Conservation (phyloP, 2,329 filamentous ascomycete species). For the Fusarium pseudonygamai region DNA sequence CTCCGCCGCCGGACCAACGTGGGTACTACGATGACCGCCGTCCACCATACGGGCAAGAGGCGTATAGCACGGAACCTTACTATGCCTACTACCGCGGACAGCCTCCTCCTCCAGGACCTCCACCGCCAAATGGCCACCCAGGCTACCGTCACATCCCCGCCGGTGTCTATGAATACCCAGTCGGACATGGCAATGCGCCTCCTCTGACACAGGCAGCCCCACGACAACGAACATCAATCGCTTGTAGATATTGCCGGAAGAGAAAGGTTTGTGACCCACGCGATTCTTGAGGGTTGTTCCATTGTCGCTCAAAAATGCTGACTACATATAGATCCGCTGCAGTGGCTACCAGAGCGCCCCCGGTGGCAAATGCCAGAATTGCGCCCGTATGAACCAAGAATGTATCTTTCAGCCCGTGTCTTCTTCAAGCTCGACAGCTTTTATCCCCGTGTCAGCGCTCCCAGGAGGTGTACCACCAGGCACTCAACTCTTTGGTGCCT, state of each 20-base stretch:
- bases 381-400: constrained; percentile 69
- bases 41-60: constrained; percentile 48
- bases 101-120: constrained; percentile 42
- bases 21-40: constrained; percentile 51
- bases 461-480: constrained; percentile 67
- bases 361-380: constrained; percentile 69
- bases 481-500: constrained; percentile 65
- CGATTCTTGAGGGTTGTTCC: not conserved
- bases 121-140: constrained; percentile 44
- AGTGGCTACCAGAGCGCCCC: constrained; percentile 68
- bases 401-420: constrained; percentile 70
- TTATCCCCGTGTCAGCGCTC: constrained; percentile 67
- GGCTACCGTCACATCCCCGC: constrained; percentile 44
- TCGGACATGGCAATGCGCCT: constrained; percentile 47
- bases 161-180: constrained; percentile 48
- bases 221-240: constrained; percentile 67
- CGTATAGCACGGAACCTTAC: constrained; percentile 49
- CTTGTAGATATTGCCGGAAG: constrained; percentile 69
- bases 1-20: constrained; percentile 52
- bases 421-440: constrained; percentile 64
- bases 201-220: constrained; percentile 62
- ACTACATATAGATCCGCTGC: constrained; percentile 62
- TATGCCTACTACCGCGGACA: constrained; percentile 46
- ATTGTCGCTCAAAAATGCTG: constrained; percentile 7
- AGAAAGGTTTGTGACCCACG: constrained; percentile 59